Evolutionary conservation across 805 yeast genomes (phyloP).

Genomic region (Lipomyces starkeyi): DNA sequence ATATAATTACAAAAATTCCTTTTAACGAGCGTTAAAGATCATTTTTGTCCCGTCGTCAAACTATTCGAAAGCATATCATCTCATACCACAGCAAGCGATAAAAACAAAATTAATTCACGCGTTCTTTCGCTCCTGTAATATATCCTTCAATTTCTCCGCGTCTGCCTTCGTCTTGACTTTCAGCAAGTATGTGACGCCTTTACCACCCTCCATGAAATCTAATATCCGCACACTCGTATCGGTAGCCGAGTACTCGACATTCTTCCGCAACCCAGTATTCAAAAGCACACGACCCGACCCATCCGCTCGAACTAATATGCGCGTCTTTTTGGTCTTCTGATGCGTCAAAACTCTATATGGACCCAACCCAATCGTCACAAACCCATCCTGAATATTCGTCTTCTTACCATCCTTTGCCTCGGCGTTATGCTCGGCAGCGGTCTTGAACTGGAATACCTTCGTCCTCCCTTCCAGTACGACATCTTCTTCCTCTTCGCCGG

Average conservation of each 20-base stretch:
- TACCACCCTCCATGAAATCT: slow-evolving; percentile 48
- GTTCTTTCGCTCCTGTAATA: slow-evolving; percentile 44
- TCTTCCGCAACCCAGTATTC: slow-evolving; percentile 53
- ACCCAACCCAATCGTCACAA: slow-evolving; percentile 77
- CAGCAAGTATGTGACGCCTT: slow-evolving; percentile 69
- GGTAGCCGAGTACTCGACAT: slow-evolving; percentile 61
- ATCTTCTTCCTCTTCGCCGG: slow-evolving; percentile 88
- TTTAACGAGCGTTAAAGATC: background rate
- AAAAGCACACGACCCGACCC: slow-evolving; percentile 82
- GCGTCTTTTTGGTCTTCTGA: slow-evolving; percentile 62
- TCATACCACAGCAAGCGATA: background rate
- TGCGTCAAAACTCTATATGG: slow-evolving; percentile 74
- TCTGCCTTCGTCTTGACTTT: slow-evolving; percentile 79
- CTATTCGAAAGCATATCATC: background rate
- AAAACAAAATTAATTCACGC: background rate
- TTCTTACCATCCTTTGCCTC: slow-evolving; percentile 18
- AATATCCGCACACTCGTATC: slow-evolving; percentile 74
- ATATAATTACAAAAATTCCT: background rate
- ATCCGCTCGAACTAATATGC: slow-evolving; percentile 84
- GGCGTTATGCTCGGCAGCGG: slow-evolving; percentile 50
- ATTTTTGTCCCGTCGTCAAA: background rate
- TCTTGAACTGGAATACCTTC: slow-evolving; percentile 68
- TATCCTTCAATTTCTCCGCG: slow-evolving; percentile 58
- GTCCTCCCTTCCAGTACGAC: slow-evolving; percentile 67
- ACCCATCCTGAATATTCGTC: slow-evolving; percentile 42